Base-by-base conservation (phyloP, 148 eudicot species). In the Chenopodium album region DNA sequence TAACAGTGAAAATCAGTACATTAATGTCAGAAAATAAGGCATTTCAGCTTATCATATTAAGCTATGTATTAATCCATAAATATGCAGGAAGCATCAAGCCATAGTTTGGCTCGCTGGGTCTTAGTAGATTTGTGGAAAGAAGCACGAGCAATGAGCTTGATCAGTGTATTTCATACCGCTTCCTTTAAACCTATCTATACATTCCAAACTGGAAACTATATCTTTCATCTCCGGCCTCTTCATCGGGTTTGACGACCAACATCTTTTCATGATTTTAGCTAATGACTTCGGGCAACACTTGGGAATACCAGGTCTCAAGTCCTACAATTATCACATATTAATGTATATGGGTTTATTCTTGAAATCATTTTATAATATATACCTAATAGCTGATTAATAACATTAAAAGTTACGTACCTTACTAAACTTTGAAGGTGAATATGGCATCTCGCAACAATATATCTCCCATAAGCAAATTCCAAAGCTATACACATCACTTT, bases 401-500 rank as follows among this genome's bases (percentile, higher is more conserved):
- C 11, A 66, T 28, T 26, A 4, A 66, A 8, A 1, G 28, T 66
- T 66, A 28, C 17, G 69, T 66, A 66, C 70, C 70, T 66, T 66
- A 37, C 4, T 37, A 62, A 63, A 77, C 14, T 37, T 77, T 66
- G 34, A 66, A 11, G 7, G n/a, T 37, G 1, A 41, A 65, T 37
- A 77, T 34, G 79, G 9, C 70, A 63, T 19, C 3, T 77, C 23
- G 28, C 79, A 63, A 11, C 79, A 77, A 62, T 52, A 20, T 20
- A 77, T 63, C 11, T 77, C 79, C 79, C 79, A 77, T 22, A 77
- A 63, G 54, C 79, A 77, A 8, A 77, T 60, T 34, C 71, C 79
- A 26, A 62, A 77, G 79, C 70, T 77, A 37, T 63, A 63, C 4
- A 63, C 70, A 63, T 77, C 79, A 11, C 66, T 6, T 23, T 41